These are phyloP conservation scores for Tulasnella sp. DNA, from an alignment of 768 basidiomycete species.

Conservation along the genomic window DNA sequence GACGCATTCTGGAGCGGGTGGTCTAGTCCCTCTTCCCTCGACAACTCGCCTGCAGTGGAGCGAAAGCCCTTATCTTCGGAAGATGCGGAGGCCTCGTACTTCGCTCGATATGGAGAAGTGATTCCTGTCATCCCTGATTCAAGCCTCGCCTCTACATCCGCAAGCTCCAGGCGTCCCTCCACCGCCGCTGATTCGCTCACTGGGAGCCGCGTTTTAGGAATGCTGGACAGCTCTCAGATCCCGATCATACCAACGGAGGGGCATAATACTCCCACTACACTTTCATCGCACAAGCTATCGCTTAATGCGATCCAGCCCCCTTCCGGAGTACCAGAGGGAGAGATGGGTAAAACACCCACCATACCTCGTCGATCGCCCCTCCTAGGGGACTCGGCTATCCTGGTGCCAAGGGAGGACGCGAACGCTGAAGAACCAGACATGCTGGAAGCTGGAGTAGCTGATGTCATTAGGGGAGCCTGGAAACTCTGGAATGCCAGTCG, in stretches of 20 bases:
- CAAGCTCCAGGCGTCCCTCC: not conserved
- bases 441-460: not conserved
- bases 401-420: not conserved
- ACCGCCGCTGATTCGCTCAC: not conserved
- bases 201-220: not conserved
- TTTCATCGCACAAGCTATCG: not conserved
- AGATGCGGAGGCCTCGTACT: slow-evolving; percentile 1
- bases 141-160: not conserved
- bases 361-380: not conserved
- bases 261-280: not conserved
- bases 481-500: not conserved
- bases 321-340: not conserved
- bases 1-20: slow-evolving; percentile 21
- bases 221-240: not conserved
- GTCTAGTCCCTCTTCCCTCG: not conserved
- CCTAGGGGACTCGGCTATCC: not conserved
- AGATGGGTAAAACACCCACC: not conserved
- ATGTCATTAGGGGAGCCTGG: slow-evolving; percentile 6
- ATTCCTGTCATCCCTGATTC: not conserved
- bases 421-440: not conserved
- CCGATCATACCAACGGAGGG: not conserved
- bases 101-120: slow-evolving; percentile 11
- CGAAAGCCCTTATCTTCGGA: not conserved
- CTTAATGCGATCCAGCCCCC: not conserved
- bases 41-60: not conserved